A percentile compares a stretch with the other conserved stretches of the same genome.
Conservation (phyloP, 2,329 filamentous ascomycete genomes). For the Hymenoscyphus infarciens region DNA sequence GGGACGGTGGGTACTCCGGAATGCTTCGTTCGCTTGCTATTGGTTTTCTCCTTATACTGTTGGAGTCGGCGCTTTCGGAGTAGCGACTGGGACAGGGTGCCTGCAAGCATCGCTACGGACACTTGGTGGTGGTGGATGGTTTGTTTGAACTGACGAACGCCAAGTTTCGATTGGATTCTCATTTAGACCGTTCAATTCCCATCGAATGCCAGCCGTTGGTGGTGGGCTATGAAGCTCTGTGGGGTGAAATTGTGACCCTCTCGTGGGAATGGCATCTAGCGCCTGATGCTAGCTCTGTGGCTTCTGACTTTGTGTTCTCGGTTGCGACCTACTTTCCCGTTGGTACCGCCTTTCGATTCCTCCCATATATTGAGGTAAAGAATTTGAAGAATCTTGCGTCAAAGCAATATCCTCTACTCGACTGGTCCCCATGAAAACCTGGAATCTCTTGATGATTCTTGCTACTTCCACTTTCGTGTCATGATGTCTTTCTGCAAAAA, state of each 20-base stretch:
- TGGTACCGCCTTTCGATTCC: not conserved
- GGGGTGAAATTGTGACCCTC: not conserved
- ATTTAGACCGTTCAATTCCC: not conserved
- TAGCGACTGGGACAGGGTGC: not conserved
- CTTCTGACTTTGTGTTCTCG: not conserved
- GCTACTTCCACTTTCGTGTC: not conserved
- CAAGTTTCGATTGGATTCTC: not conserved
- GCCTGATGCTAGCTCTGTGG: not conserved
- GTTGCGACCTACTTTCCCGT: not conserved
- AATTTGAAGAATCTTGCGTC: not conserved
- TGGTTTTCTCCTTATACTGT: too few relatives aligned
- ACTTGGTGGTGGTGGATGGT: not conserved
- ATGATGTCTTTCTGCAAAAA: slow-evolving; percentile 3
- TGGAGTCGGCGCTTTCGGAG: too few relatives aligned
- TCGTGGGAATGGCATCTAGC: not conserved
- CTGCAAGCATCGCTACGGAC: not conserved
- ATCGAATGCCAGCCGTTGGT: too few relatives aligned
- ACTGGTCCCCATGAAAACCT: not conserved
- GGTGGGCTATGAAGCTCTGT: not conserved
- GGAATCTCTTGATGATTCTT: not conserved
- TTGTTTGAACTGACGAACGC: not conserved
- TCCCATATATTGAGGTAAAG: not conserved
- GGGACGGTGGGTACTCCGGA: too few relatives aligned
- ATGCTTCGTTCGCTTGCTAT: too few relatives aligned
- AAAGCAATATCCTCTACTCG: not conserved